A percentile compares a stretch with the other conserved stretches of the same genome.
Evolutionary conservation across 371 early-diverging fungal genomes (phyloP).

Genomic region (Dinochytrium kinnereticum): DNA sequence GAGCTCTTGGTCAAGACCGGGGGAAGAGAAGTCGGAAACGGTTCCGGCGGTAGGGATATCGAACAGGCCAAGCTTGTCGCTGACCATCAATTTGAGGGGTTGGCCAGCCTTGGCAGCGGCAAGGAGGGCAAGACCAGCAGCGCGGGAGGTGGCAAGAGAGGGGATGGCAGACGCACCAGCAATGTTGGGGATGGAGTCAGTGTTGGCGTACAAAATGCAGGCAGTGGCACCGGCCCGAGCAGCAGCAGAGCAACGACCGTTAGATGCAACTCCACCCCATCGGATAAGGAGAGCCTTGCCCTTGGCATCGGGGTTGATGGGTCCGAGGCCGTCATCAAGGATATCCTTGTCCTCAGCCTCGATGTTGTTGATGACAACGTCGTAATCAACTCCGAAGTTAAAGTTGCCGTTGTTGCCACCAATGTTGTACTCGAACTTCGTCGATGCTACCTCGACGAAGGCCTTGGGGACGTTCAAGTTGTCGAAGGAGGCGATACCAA

Average conservation of each 20-base stretch:
- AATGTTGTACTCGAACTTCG: neutral
- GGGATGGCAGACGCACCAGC: neutral
- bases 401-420: constrained; percentile 11
- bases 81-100: neutral
- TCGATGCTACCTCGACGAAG: neutral
- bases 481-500: constrained; percentile 76
- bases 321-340: neutral
- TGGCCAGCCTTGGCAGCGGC: constrained; percentile 51
- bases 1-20: constrained; percentile 26
- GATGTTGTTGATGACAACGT: constrained; percentile 16
- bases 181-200: constrained; percentile 43
- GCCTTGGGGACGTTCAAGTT: constrained; percentile 38
- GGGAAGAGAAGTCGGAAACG: constrained; percentile 52
- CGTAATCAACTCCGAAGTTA: constrained; percentile 1
- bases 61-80: neutral
- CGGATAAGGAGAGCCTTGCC: constrained; percentile 19
- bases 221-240: constrained; percentile 13
- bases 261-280: constrained; percentile 14
- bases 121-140: constrained; percentile 18
- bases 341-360: constrained; percentile 5
- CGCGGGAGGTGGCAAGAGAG: constrained; percentile 24
- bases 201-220: constrained; percentile 19
- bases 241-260: constrained; percentile 3
- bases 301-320: neutral
- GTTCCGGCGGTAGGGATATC: constrained; percentile 44